Evolutionary conservation across 257 asterid species (phyloP).

Genomic region (Solanum pennellii): DNA sequence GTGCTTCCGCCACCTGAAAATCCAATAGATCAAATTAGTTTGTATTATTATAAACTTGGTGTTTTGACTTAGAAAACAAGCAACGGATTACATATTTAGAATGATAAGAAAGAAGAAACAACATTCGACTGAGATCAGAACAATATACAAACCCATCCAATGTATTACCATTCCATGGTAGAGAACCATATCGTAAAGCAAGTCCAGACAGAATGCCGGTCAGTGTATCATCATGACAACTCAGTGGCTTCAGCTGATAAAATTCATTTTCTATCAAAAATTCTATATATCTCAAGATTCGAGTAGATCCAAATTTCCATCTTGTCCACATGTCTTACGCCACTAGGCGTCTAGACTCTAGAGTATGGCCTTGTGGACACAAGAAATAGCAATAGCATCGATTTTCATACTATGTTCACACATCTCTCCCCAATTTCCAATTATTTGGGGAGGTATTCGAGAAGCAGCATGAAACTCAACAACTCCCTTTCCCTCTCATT

Average conservation of each 20-base stretch:
- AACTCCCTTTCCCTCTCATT: not conserved
- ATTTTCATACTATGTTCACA: not conserved
- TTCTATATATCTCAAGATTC: not conserved
- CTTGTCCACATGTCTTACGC: not conserved
- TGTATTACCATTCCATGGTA: not conserved
- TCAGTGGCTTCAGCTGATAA: not conserved
- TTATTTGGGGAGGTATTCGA: not conserved
- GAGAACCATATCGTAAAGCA: not conserved
- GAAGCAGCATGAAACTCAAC: not conserved
- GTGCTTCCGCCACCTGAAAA: slow-evolving; percentile 76
- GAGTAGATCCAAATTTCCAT: not conserved
- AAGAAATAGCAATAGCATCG: not conserved
- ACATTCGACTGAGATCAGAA: not conserved
- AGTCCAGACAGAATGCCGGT: not conserved
- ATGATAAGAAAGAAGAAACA: not conserved
- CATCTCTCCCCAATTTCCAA: not conserved
- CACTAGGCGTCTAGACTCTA: not conserved
- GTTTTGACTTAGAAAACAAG: not conserved
- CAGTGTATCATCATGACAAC: not conserved
- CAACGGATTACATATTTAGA: not conserved
- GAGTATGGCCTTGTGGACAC: not conserved
- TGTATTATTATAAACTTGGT: not conserved
- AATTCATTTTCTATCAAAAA: not conserved
- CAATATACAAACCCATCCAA: not conserved
- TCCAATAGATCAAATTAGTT: not conserved